phyloP scores from a whole-genome alignment of 768 basidiomycete species.

The Hysterangium stoloniferum region DNA sequence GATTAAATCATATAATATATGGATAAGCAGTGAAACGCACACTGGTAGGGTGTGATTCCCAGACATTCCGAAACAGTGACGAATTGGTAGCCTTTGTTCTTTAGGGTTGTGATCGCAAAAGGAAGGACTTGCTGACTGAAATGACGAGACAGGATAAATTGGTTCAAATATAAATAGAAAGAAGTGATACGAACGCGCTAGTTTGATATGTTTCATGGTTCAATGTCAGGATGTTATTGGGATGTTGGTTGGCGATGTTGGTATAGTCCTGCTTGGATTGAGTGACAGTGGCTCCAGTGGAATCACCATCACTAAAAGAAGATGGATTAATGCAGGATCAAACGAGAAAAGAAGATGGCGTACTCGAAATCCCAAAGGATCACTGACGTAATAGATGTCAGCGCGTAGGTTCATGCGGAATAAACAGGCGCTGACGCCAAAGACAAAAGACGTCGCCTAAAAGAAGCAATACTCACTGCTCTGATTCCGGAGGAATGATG shows the following conservation, averaged over 20 bases:
- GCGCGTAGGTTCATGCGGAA: too few species aligned
- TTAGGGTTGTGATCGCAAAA: conserved; percentile 17
- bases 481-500: conserved; percentile 20
- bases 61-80: conserved; percentile 22
- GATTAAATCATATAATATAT: too few species aligned
- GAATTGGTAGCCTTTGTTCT: conserved; percentile 18
- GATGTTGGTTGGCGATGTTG: conserved; percentile 12
- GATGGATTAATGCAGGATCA: too few species aligned
- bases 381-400: too few species aligned
- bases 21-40: neutral
- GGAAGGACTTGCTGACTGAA: conserved; percentile 16
- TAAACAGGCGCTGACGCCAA: too few species aligned
- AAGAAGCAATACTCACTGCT: conserved; percentile 9
- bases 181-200: conserved; percentile 13
- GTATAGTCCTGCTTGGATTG: conserved; percentile 13
- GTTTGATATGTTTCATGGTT: conserved; percentile 20
- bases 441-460: too few species aligned
- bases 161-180: neutral
- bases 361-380: conserved; percentile 19
- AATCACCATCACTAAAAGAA: conserved; percentile 8
- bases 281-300: conserved; percentile 8
- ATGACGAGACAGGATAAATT: neutral
- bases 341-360: too few species aligned
- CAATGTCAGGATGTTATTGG: conserved; percentile 16
- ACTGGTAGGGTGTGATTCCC: conserved; percentile 12